phyloP scores from a whole-genome alignment of 108 stramenopile genomes.

The Pseudonitzschia pungens region DNA sequence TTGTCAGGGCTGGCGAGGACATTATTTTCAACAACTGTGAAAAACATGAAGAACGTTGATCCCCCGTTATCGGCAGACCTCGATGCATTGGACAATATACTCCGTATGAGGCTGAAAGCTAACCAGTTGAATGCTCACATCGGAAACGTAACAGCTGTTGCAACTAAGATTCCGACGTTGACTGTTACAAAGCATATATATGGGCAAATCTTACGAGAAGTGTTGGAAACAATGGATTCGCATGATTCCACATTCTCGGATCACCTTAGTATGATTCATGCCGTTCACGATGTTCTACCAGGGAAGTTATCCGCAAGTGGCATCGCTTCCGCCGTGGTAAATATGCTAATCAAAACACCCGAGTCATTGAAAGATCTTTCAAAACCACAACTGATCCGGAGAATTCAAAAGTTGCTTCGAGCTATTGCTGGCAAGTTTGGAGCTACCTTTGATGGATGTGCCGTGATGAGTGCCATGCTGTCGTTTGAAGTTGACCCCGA shows the following conservation, averaged over 20 bases:
- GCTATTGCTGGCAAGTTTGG: conserved; percentile 46
- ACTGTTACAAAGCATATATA: conserved; percentile 62
- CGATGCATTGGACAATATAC: conserved; percentile 55
- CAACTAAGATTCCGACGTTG: conserved; percentile 45
- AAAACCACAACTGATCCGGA: conserved; percentile 14
- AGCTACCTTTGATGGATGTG: conserved; percentile 45
- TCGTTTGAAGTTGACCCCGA: conserved; percentile 26
- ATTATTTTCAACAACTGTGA: conserved; percentile 57
- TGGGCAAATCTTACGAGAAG: conserved; percentile 43
- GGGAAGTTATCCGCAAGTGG: conserved; percentile 38
- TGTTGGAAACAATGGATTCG: conserved; percentile 25
- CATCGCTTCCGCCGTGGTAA: conserved; percentile 39
- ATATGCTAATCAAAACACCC: conserved; percentile 16
- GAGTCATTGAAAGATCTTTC: conserved; percentile 4
- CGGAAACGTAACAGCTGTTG: conserved; percentile 66
- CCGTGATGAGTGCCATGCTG: conserved; percentile 47
- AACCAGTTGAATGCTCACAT: conserved; percentile 69
- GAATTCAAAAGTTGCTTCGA: conserved; percentile 39
- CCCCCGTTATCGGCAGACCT: conserved; percentile 67
- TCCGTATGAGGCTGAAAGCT: conserved; percentile 71
- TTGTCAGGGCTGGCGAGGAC: conserved; percentile 68
- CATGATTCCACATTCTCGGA: conserved; percentile 23
- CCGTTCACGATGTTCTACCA: conserved; percentile 49
- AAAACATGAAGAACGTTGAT: conserved; percentile 47
- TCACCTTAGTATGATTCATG: conserved; percentile 52